Base-by-base conservation (phyloP, 2,329 filamentous ascomycete genomes). In the Podosphaera xanthii region DNA sequence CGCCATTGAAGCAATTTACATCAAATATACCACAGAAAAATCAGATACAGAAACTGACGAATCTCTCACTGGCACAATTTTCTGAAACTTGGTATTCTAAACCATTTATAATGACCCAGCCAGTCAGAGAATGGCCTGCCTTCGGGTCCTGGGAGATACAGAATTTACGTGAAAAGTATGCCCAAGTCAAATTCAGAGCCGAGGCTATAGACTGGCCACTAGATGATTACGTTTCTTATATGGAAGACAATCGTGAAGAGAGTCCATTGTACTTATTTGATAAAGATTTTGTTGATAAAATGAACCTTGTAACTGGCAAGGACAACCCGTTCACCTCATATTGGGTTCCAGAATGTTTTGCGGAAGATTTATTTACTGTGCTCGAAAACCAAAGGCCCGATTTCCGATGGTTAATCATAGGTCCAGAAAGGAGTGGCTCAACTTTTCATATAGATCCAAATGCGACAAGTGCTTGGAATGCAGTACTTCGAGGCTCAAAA, bases 161-260 rank as follows among this genome's bases (percentile, higher is more conserved):
- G n/a, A 72, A 72, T 8, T 75, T 97, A 0, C 73, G 84, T 0
- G 66, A 74, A n/a, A 73, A 75, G 61, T 88, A 89, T 68, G 74
- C 76, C 0, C 71, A 82, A 57, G 77, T 84, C 2, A 76, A 79
- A 57, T 96, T 97, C 71, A 81, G 88, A 48, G 91, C 91, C 8
- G 92, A 97, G 75, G 86, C 89, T 0, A 90, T 97, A 4, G 88
- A 96, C 71, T 97, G 91, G 91, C 80, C 83, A 0, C 78, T 95
- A 62, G 74, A 76, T n/a, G 86, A 80, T 0, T 97, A 97, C 69
- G 74, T 83, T 62, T 75, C 81, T 52, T 98, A 97, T 71, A 87
- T 96, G 84, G 74, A 76, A 49, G 77, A 85, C 68, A 91, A 80
- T 68, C 73, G 73, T 22, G 91, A 97, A 64, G 92, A 97, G 71